phyloP scores from a whole-genome alignment of 805 yeast genomes.

The Wickerhamiella bombiphila region DNA sequence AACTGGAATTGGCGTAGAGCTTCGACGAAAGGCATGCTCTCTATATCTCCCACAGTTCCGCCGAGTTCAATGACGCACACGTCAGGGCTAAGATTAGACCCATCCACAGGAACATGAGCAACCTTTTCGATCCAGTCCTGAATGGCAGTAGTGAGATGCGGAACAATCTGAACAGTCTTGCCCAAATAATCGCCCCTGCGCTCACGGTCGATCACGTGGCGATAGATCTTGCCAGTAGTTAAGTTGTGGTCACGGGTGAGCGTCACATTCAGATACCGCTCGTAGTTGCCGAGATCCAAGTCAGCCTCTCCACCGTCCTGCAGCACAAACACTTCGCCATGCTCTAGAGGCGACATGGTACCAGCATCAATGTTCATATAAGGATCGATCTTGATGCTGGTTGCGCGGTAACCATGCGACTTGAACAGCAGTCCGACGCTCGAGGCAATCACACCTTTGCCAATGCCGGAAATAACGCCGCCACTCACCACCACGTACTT shows the following conservation, averaged over 20 bases:
- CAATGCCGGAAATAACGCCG: slow-evolving; percentile 98
- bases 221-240: slow-evolving; percentile 95
- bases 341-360: slow-evolving; percentile 98
- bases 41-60: slow-evolving; percentile 99
- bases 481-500: slow-evolving; percentile 99
- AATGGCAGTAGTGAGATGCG: slow-evolving; percentile 91
- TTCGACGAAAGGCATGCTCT: slow-evolving; percentile 96
- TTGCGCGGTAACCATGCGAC: slow-evolving; percentile 86
- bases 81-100: slow-evolving; percentile 77
- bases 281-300: slow-evolving; percentile 94
- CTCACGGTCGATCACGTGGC: slow-evolving; percentile 83
- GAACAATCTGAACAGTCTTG: slow-evolving; percentile 98
- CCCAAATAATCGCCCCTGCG: slow-evolving; percentile 96
- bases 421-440: slow-evolving; percentile 91
- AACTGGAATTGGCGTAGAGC: slow-evolving; percentile 98
- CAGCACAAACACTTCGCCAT: slow-evolving; percentile 95
- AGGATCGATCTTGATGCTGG: slow-evolving; percentile 97
- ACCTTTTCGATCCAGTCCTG: slow-evolving; percentile 98
- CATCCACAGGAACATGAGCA: slow-evolving; percentile 81
- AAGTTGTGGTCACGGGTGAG: slow-evolving; percentile 89
- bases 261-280: slow-evolving; percentile 87
- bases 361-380: slow-evolving; percentile 99
- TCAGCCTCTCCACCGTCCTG: slow-evolving; percentile 99
- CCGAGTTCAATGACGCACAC: slow-evolving; percentile 95
- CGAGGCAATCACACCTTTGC: slow-evolving; percentile 94